Base-by-base conservation (phyloP, 345 rosid species). In the Eucalyptus globulus region DNA sequence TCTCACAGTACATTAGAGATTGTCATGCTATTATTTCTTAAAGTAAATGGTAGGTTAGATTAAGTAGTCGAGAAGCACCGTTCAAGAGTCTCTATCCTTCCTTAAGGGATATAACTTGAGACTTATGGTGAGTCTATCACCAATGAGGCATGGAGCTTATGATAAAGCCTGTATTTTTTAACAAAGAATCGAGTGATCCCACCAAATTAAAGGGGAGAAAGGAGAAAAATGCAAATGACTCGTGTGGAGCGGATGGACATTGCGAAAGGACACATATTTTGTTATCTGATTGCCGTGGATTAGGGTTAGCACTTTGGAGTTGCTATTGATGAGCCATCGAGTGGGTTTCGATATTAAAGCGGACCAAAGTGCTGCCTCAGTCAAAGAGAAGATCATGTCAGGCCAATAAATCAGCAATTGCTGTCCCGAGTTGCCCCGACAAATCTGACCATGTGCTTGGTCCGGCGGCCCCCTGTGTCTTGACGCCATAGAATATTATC, bases 1-100 rank as follows among this genome's bases (percentile, higher is more conserved):
- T 21, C 26, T 53, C 58, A 53, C 10, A 8, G 1, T 8, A 53
- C 11, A 53, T 21, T 4, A 53, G 0, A 53, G 2, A 2, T 0
- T 8, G 0, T 21, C 26, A 53, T 0, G 51, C 11, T 21, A 53
- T 53, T 24, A 21, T 21, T 53, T 53, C 43, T 31, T 9, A 37
- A 34, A 69, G 43, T 65, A 65, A 16, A 8, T 16, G 6, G 31
- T 67, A 31, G 43, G 21, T 67, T 3, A 34, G 43, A 67, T 67
- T 31, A 62, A 62, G 72, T 67, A 31, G 80, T 16, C 1, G 2
- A 37, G 80, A 31, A 3, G 43, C 80, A 69, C 80, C 22, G 1
- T 69, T 69, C 80, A 31, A 69, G 40, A 69, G 37, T 34, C 80
- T 31, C 9, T 9, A 72, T 9, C 44, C 24, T 9, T 72, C 44